phyloP scores from a whole-genome alignment of 352 stramenopile genomes.

The Globisporangium lucens region DNA sequence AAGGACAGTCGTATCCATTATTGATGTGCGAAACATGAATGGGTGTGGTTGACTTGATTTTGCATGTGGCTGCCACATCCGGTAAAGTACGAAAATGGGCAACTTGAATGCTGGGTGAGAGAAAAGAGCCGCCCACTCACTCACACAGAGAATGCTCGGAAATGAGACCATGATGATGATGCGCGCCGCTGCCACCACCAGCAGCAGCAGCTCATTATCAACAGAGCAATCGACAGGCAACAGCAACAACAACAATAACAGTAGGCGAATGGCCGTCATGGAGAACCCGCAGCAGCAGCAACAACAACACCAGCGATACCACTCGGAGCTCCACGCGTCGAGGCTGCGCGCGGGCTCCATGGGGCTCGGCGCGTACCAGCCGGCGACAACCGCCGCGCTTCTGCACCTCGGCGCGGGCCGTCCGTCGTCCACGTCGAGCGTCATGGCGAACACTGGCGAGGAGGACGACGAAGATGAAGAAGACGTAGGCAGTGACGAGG shows the following conservation, averaged over 20 bases:
- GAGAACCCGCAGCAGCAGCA: conserved; percentile 6
- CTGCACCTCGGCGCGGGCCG: conserved; percentile 9
- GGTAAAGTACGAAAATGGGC: background rate
- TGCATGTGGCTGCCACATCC: background rate
- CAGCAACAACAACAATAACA: background rate
- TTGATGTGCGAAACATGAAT: background rate
- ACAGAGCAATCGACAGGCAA: background rate
- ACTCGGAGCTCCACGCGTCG: conserved; percentile 6
- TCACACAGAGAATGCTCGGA: background rate
- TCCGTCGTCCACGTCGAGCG: conserved; percentile 20
- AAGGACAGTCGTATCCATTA: background rate
- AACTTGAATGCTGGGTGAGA: conserved; percentile 1
- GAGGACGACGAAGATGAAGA: conserved; percentile 16
- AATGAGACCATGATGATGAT: background rate
- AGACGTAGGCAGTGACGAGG: background rate
- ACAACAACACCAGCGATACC: background rate
- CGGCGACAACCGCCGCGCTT: conserved; percentile 4
- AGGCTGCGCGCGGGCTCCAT: conserved; percentile 10
- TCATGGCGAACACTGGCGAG: conserved; percentile 18
- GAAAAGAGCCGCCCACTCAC: background rate
- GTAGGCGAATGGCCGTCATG: background rate
- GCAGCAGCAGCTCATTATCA: background rate
- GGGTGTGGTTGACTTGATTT: background rate
- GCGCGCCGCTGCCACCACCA: background rate
- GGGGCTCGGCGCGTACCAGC: conserved; percentile 8